Conservation (phyloP, 192 early-diverging fungal genomes). For the Spizellomyces sp. region DNA sequence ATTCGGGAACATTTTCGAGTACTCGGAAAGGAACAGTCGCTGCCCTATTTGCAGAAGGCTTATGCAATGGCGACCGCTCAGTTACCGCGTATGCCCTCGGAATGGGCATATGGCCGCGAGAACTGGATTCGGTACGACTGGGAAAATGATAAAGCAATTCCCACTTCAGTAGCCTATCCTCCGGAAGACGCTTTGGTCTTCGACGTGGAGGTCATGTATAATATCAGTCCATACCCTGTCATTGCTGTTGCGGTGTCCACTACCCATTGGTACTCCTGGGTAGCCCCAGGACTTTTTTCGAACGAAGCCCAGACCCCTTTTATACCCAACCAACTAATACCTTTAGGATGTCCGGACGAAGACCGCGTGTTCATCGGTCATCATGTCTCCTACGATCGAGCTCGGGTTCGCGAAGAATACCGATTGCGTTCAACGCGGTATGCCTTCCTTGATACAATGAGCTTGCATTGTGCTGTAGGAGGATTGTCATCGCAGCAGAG, state of each 20-base stretch:
- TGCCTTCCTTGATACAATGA: constrained; percentile 90
- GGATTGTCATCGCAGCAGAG: constrained; percentile 92
- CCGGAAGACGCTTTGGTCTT: constrained; percentile 74
- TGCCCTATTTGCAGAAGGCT: constrained; percentile 60
- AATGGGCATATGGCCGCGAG: constrained; percentile 49
- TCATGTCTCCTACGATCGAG: constrained; percentile 90
- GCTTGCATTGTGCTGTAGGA: constrained; percentile 83
- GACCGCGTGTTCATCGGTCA: constrained; percentile 81
- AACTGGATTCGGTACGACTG: constrained; percentile 86
- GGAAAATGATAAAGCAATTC: constrained; percentile 17
- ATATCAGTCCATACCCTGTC: constrained; percentile 71
- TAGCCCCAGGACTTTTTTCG: constrained; percentile 75
- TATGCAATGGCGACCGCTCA: constrained; percentile 23
- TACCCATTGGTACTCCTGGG: constrained; percentile 90
- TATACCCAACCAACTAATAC: constrained; percentile 59
- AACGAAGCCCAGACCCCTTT: constrained; percentile 2
- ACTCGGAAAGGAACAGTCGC: constrained; percentile 68
- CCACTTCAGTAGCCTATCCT: constrained; percentile 31
- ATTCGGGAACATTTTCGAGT: constrained; percentile 80
- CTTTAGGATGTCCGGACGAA: constrained; percentile 51
- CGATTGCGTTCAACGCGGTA: constrained; percentile 52
- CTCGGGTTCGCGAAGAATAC: constrained; percentile 87
- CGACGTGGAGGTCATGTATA: constrained; percentile 80
- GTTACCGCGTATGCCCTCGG: constrained; percentile 43
- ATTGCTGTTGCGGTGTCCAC: constrained; percentile 78